These are phyloP conservation scores for Trichosanthes cucumerina DNA, from an alignment of 306 rosid species.

Conservation along the genomic window DNA sequence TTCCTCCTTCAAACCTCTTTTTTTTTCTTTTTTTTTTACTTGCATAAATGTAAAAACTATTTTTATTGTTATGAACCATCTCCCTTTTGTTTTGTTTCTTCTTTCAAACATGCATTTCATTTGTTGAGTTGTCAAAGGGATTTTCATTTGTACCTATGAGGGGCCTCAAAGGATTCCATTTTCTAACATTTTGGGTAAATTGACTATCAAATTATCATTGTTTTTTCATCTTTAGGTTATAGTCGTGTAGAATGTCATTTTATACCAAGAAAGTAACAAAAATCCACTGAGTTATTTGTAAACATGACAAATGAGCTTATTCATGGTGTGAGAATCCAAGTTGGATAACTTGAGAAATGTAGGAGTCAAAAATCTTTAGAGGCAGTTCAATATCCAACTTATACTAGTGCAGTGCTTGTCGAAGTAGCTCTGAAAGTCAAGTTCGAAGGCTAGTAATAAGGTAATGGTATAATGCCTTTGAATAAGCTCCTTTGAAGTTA, in stretches of 20 bases:
- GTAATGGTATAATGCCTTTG: too few relatives aligned
- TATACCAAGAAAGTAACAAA: background rate
- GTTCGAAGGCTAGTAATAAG: background rate
- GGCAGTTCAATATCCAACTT: background rate
- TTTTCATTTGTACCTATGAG: background rate
- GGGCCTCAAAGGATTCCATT: background rate
- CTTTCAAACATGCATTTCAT: background rate
- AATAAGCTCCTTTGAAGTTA: too few relatives aligned
- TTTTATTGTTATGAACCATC: background rate
- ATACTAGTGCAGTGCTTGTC: background rate
- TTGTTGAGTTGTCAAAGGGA: constrained; percentile 8
- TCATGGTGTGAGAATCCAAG: too few relatives aligned
- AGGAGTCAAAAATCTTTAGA: background rate
- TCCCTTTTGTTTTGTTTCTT: background rate
- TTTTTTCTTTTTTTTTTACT: background rate
- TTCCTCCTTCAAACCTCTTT: background rate
- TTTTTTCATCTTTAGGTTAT: background rate
- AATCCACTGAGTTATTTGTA: background rate
- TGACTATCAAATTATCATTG: background rate
- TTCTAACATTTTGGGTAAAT: background rate
- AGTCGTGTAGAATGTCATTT: background rate
- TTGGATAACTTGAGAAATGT: background rate
- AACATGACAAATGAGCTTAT: background rate
- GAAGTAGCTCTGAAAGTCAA: background rate
- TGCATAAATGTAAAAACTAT: background rate